Base-by-base conservation (phyloP, 2,329 filamentous ascomycete genomes). In the Tolypocladium nubicola region DNA sequence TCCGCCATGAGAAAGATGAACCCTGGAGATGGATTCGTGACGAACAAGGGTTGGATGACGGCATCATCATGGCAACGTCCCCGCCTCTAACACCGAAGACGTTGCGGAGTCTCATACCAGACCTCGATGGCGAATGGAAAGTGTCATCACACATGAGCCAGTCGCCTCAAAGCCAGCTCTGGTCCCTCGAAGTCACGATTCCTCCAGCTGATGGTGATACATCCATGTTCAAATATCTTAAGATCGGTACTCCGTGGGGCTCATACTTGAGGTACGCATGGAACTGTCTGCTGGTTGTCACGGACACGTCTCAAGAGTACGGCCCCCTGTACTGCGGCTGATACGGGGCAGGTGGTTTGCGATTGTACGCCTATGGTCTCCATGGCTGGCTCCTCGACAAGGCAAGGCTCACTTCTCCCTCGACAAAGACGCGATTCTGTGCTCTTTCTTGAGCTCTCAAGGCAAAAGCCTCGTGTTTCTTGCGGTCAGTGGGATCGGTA, bases 351-450 rank as follows among this genome's bases (percentile, higher is more conserved):
- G 88, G 63, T 96, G 90, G 84, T 93, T 96, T 68, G 84, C 89
- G 9, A 73, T 96, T 14, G 85, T 95, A 6, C 84, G 91, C 21
- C 76, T 89, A 4, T 94, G 86, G 84, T 81, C 80, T 39, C 87
- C 91, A 1, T 97, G 93, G 93, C 75, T 96, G 13, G 90, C 88
- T 9, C 93, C 93, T n/a, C 79, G 90, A 43, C 92, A 97, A 68
- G 92, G 92, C 14, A 84, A 81, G 60, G 71, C 75, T 4, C 74
- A 74, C 0, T 88, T 96, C 57, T 73, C 75, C 5, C 75, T 92
- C 5, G 87, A 90, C 60, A 89, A 91, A 63, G 89, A 95, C 65
- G 90, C 85, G 1, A 73, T 97, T 2, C 68, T 96, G 21, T 85
- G 86, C 58, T 89, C 89, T 0, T 96, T 97, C 63, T 74, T 96